Conservation (phyloP, 2,329 filamentous ascomycete species). For the Thermothelomyces thermophilus region DNA sequence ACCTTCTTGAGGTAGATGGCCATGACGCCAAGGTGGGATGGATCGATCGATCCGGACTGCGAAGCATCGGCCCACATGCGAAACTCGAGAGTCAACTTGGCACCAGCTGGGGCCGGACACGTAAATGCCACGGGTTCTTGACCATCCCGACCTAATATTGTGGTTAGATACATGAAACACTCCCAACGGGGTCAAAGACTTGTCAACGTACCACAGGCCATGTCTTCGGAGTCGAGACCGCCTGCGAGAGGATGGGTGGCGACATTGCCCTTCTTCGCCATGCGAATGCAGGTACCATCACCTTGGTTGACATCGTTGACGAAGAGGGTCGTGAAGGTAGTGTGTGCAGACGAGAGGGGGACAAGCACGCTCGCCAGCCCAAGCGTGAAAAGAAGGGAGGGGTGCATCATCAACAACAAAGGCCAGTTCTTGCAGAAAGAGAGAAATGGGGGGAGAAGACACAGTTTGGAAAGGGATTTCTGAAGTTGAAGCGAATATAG, state of each 20-base stretch:
- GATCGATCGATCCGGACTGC: slow-evolving; percentile 30
- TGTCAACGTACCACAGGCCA: slow-evolving; percentile 60
- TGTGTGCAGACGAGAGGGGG: slow-evolving; percentile 46
- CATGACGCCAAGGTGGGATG: slow-evolving; percentile 42
- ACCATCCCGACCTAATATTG: slow-evolving; percentile 38
- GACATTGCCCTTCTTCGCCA: slow-evolving; percentile 47
- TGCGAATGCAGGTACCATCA: slow-evolving; percentile 65
- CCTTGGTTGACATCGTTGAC: slow-evolving; percentile 59
- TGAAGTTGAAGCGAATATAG: background rate
- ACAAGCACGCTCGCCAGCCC: slow-evolving; percentile 33
- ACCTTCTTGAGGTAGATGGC: slow-evolving; percentile 69
- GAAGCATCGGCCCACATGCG: slow-evolving; percentile 52
- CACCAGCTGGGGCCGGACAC: slow-evolving; percentile 44
- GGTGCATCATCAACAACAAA: slow-evolving; percentile 31
- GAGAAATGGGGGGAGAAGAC: background rate
- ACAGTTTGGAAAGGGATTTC: background rate
- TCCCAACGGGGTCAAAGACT: slow-evolving; percentile 20
- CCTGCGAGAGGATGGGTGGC: slow-evolving; percentile 51
- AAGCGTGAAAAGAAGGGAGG: slow-evolving; percentile 26
- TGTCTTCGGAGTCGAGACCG: slow-evolving; percentile 50
- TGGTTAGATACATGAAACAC: slow-evolving; percentile 10
- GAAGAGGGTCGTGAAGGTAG: slow-evolving; percentile 57
- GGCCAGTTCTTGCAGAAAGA: slow-evolving; percentile 1
- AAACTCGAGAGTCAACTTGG: slow-evolving; percentile 60
- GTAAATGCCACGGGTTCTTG: slow-evolving; percentile 40